These are phyloP conservation scores for Carex scoparia DNA, from an alignment of 176 grass and related monocot genomes.

Conservation along the genomic window DNA sequence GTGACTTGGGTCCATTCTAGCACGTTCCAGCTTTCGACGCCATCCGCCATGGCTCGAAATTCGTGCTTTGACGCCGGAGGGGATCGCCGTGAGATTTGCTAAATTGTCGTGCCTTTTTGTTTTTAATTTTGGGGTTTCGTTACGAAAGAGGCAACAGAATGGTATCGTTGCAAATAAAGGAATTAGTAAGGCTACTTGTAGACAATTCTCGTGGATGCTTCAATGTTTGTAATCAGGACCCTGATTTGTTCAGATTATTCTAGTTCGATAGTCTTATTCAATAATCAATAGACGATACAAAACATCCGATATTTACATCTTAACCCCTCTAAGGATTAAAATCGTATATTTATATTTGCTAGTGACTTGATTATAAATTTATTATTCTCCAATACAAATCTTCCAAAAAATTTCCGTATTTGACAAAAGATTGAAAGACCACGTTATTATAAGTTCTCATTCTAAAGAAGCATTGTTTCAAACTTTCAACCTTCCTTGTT, in stretches of 20 bases:
- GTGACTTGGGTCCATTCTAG: slow-evolving; percentile 38
- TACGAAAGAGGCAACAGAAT: slow-evolving; percentile 10
- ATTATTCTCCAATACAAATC: too few species aligned
- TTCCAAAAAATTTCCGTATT: too few species aligned
- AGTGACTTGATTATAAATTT: too few species aligned
- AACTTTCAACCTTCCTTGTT: too few species aligned
- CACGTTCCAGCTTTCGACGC: slow-evolving; percentile 36
- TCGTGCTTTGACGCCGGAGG: background rate
- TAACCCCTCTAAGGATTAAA: background rate
- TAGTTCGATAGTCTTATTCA: too few species aligned
- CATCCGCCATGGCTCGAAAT: slow-evolving; percentile 26
- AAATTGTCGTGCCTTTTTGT: background rate
- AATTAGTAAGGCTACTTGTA: background rate
- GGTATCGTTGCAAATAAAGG: slow-evolving; percentile 11
- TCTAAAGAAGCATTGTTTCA: too few species aligned
- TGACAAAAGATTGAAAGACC: too few species aligned
- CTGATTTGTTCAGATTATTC: background rate
- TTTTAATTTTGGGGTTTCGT: background rate
- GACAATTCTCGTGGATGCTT: background rate
- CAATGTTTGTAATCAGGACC: background rate
- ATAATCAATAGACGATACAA: too few species aligned
- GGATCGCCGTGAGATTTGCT: background rate
- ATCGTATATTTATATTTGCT: too few species aligned
- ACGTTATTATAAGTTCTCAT: too few species aligned
- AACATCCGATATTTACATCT: background rate